Base-by-base conservation (phyloP, 2,329 filamentous ascomycete genomes). In the Lasiodiplodia theobromae region DNA sequence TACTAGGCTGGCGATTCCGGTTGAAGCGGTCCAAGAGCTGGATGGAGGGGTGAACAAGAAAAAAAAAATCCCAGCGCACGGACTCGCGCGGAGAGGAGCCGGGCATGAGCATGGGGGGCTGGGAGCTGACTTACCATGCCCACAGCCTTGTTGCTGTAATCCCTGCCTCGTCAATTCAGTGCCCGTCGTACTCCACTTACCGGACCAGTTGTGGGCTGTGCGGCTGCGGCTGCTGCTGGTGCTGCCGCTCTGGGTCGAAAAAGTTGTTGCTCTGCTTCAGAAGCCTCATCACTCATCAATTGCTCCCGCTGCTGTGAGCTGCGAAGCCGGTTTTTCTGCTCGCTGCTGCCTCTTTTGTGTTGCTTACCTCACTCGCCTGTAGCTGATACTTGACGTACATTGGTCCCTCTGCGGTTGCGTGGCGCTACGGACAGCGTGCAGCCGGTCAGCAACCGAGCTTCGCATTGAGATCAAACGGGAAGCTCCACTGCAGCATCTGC, bases 51-150 rank as follows among this genome's bases (percentile, higher is more conserved):
- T n/a, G 57, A n/a, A 18, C 12, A 34, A 21, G 14, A 47, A 62
- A 52, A 51, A 51, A 28, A 51, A 51, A n/a, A 51, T 5, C 3
- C 16, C 28, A 47, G 44, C 44, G 44, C 44, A 64, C 60, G 60
- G 60, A 51, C 60, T 51, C 60, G 60, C 60, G 60, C 60, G 60
- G 60, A 64, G 60, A 64, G 60, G 44, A 47, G 44, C 18, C 44
- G 60, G 60, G 44, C 57, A 62, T 62, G 21, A 25, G 21, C 40
- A 49, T 49, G 57, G 57, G 37, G 56, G 37, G 44, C 44, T 34
- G 40, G 40, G 23, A 62, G 12, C 14, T 18, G 23, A 31, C 60
- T 37, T 51, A 51, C 44, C 44, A 21, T 62, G 57, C 57, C 57
- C 57, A 38, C 40, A 62, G 57, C 57, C 57, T 44, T 62, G 57